Evolutionary conservation across 2,329 filamentous ascomycete species (phyloP), one percentile per base, ranked within the genome.

Genomic region (Triangularia verruculosa): DNA sequence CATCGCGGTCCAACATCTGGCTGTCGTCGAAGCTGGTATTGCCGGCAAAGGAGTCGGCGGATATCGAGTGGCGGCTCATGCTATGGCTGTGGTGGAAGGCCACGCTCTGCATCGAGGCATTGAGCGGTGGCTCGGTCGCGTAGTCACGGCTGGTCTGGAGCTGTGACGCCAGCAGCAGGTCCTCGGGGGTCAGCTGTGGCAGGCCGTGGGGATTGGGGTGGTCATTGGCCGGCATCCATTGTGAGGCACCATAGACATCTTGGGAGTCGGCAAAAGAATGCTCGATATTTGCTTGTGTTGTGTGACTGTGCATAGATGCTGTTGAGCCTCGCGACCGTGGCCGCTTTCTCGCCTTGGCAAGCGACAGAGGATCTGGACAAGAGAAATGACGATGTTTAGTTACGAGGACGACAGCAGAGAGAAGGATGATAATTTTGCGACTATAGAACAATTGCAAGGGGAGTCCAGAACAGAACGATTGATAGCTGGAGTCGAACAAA

Each of bases 1-100:
- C 83, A 54, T 88, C 85, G 56, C 83, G 81, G 62, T 87, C 86
- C 69, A 87, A 72, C 77, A 88, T 79, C 70, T 88, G 85, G 68
- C 80, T 83, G 60, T 88, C 85, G 63, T 88, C 85, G 69, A 86
- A 87, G 72, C 81, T 86, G 65, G 77, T 76, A 67, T 81, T 82
- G 51, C 77, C 76, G 34, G 75, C 78, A 69, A 82, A 87, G 39
- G 81, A 79, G 51, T 88, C 85, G 58, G 77, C 75, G 6, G 83
- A 79, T n/a, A 86, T 74, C 15, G 83, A 80, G 67, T 86, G 84
- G 17, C 83, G 77, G 63, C 67, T 70, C 66, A 73, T 72, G 57
- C 76, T 76, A 15, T 74, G 72, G 28, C 74, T 73, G 24, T 77
- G 77, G 51, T 80, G 78, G 61, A 79, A 81, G 6, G 76, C 78